These are phyloP conservation scores for Monosporascus sp. DNA, from an alignment of 2,329 filamentous ascomycete species.

Conservation along the genomic window DNA sequence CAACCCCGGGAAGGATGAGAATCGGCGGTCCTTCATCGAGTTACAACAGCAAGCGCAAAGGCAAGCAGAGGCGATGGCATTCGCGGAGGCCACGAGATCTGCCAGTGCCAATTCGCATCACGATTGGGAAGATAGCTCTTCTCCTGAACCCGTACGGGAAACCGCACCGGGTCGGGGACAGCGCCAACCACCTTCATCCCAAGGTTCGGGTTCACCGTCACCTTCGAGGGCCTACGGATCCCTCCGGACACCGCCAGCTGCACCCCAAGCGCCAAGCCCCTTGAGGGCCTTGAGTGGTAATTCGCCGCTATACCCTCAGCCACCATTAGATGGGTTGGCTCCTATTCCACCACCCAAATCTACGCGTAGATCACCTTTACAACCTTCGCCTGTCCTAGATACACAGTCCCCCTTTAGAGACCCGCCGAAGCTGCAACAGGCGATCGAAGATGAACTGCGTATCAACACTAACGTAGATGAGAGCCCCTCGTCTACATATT, in stretches of 20 bases:
- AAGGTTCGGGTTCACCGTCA: conserved; percentile 13
- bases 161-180: conserved; percentile 12
- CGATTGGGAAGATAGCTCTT: conserved; percentile 26
- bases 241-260: conserved; percentile 7
- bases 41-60: conserved; percentile 56
- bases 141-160: conserved; percentile 21
- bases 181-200: conserved; percentile 8
- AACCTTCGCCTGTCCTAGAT: conserved; percentile 11
- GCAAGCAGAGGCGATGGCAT: conserved; percentile 53
- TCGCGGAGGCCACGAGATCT: conserved; percentile 45
- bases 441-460: conserved; percentile 21
- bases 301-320: conserved; percentile 10
- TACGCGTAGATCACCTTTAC: conserved; percentile 11
- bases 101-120: conserved; percentile 26
- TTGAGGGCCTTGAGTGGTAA: conserved; percentile 1
- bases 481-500: conserved; percentile 20
- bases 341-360: conserved; percentile 16
- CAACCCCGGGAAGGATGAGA: conserved; percentile 41
- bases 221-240: conserved; percentile 15
- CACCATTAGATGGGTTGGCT: conserved; percentile 13
- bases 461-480: conserved; percentile 12
- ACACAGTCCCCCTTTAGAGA: conserved; percentile 16
- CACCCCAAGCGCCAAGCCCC: conserved; percentile 8
- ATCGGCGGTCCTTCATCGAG: conserved; percentile 53
- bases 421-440: conserved; percentile 8